Evolutionary conservation across 2,329 filamentous ascomycete genomes (phyloP).

Genomic region (Rutstroemia sydowiana): DNA sequence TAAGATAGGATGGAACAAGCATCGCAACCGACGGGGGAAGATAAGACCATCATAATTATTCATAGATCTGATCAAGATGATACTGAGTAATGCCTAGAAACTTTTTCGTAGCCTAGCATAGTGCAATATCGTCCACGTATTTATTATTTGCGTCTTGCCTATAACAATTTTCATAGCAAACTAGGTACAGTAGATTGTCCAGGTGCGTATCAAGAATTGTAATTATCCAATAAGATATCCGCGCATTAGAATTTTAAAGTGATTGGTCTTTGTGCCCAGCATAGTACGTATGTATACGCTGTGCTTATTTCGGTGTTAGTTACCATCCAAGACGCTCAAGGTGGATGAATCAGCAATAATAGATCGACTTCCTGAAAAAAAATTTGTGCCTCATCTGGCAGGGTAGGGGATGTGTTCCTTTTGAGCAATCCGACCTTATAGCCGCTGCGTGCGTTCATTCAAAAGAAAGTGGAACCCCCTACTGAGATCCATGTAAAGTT

Average conservation of each 20-base stretch:
- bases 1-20: not conserved
- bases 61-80: not conserved
- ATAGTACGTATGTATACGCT: not conserved
- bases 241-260: not conserved
- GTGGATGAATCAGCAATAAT: not conserved
- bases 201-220: not conserved
- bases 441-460: constrained; percentile 1
- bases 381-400: not conserved
- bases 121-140: not conserved
- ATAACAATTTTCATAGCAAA: not conserved
- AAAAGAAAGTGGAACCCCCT: not conserved
- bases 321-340: not conserved
- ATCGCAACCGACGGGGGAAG: not conserved
- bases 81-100: not conserved
- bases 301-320: not conserved
- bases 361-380: constrained; percentile 1
- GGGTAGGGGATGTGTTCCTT: constrained; percentile 2
- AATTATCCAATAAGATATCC: not conserved
- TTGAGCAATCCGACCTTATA: constrained; percentile 2
- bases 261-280: not conserved
- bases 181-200: not conserved
- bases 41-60: not conserved
- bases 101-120: not conserved
- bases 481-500: not conserved
- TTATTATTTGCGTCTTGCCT: not conserved